Evolutionary conservation across 257 asterid species (phyloP), one percentile per base, ranked within the genome.

Genomic region (Nemophila menziesii): DNA sequence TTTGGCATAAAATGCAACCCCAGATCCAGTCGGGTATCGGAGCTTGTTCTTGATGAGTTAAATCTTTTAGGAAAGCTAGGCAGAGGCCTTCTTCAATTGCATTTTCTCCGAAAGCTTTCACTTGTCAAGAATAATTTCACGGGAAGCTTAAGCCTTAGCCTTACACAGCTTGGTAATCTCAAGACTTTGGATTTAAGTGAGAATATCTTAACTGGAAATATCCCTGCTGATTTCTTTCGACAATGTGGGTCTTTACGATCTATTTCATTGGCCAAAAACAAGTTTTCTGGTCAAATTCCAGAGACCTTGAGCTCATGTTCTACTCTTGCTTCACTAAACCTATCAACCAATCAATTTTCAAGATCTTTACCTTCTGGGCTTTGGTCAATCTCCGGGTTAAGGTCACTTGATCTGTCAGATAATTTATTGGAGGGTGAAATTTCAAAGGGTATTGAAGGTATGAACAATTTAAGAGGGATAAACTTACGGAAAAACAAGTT

Each of bases 21-120:
- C 34, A 76, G 87, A 85, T 85, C 96, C 78, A 85, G 81, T 48
- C 65, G 98, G 60, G 98, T 90, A 3, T 62, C 93, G 24, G 96
- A 85, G 48, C 81, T 90, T 52, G 80, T 72, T 50, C 93, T 90
- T 44, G 96, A 85, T 22, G 96, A 79, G 20, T 76, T 77, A 54
- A 66, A 73, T 44, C 81, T 90, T 51, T 68, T 96, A 3, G 98
- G 98, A 4, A 90, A 68, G 59, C 85, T n/a, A n/a, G n/a, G n/a
- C n/a, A n/a, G n/a, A n/a, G n/a, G n/a, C n/a, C n/a, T n/a, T n/a
- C n/a, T n/a, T n/a, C n/a, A n/a, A n/a, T n/a, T n/a, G n/a, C n/a
- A n/a, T n/a, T n/a, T n/a, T n/a, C n/a, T n/a, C n/a, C n/a, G n/a
- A n/a, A n/a, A n/a, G n/a, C n/a, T n/a, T n/a, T n/a, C n/a, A n/a